phyloP scores from a whole-genome alignment of 257 asterid species.

The Salvia hispanica region DNA sequence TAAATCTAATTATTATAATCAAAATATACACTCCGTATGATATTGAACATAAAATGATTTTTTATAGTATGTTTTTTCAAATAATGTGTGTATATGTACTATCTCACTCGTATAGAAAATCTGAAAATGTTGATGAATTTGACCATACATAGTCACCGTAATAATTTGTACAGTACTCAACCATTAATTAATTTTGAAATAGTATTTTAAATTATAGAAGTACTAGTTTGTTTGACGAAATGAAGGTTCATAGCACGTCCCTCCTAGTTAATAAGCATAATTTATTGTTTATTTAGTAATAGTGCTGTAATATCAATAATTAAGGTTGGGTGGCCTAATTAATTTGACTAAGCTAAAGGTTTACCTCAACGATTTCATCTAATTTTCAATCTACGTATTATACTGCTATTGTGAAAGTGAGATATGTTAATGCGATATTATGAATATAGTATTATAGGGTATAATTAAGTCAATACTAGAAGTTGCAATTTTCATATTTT shows the following conservation, averaged over 20 bases:
- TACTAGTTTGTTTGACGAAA: background rate
- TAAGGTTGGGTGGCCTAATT: conserved; percentile 54
- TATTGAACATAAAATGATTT: too few species aligned
- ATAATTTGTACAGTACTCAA: too few species aligned
- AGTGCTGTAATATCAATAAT: conserved; percentile 27
- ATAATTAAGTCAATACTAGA: background rate
- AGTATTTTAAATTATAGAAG: too few species aligned
- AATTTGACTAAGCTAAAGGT: conserved; percentile 37
- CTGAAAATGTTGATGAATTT: too few species aligned
- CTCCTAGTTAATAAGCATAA: conserved; percentile 3
- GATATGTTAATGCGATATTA: background rate
- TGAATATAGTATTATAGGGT: background rate
- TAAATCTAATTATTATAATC: too few species aligned
- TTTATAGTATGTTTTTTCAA: too few species aligned
- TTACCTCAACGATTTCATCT: background rate
- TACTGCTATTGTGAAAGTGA: conserved; percentile 22
- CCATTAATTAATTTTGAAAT: too few species aligned
- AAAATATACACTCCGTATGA: too few species aligned
- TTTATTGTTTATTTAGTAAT: background rate
- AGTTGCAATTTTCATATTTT: background rate
- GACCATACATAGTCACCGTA: too few species aligned
- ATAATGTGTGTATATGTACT: too few species aligned
- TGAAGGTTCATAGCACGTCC: conserved; percentile 19
- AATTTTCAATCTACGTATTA: background rate
- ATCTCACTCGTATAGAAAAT: too few species aligned